Evolutionary conservation across 1,139 yeast species (phyloP), one percentile per base, ranked within the genome.

Genomic region (Geotrichum phurueaensis): DNA sequence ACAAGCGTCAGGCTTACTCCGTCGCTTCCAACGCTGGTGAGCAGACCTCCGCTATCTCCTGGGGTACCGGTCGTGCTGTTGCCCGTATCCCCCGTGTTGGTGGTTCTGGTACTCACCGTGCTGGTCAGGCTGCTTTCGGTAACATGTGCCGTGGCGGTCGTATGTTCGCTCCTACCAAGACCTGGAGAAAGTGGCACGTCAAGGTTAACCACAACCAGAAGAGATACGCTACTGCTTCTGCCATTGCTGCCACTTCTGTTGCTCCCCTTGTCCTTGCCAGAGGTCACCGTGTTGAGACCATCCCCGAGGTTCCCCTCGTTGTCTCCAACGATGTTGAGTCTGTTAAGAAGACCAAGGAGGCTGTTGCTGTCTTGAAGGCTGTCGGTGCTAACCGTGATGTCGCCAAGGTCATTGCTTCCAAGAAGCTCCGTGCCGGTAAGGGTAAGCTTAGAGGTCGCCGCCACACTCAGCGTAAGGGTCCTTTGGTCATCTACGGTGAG

Each of bases 61-160:
- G 99, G 99, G 99, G 99, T 90, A 95, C 99, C 75, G 99, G 99
- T 87, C 92, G 99, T 86, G 99, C 99, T 83, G 97, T 94, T 78
- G 98, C 99, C 84, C 94, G 99, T 87, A 92, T 94, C 81, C 99
- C 99, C 85, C 92, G 99, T 87, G 98, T 94, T 79, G 97, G 97
- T 83, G 99, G 99, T 85, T 54, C 96, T 80, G 99, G 99, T 89
- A 94, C 99, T 80, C 97, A 91, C 96, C 94, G 99, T 84, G 86
- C 98, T 72, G 99, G 99, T 81, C 99, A 94, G 84, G 99, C 92
- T 81, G 99, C 99, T 79, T 94, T 94, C 86, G 99, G 99, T 87
- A 94, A 94, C 95, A 94, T 94, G 99, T 94, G 99, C 87, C 94
- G 99, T 84, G 97, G 98, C 81, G 99, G 99, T 85, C 96, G 99